phyloP scores from a whole-genome alignment of 2,329 filamentous ascomycete genomes.

The Beauveria caledonica region DNA sequence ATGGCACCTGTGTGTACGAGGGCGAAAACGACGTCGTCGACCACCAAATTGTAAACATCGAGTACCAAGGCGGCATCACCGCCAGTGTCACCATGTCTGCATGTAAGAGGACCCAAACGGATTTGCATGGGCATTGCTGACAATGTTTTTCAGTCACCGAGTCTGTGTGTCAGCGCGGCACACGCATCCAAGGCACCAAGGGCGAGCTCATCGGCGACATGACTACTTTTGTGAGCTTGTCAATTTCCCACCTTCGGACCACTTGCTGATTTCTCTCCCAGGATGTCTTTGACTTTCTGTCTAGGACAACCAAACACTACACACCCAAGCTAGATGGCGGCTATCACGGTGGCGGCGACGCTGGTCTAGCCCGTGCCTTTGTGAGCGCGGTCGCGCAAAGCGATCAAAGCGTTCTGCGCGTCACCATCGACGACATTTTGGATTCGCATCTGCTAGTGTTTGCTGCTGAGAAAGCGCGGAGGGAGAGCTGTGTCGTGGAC shows the following conservation, averaged over 20 bases:
- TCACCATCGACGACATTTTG: constrained; percentile 13
- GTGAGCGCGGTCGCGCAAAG: constrained; percentile 10
- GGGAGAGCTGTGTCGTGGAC: constrained; percentile 14
- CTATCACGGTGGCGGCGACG: constrained; percentile 14
- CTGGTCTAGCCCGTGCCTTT: constrained; percentile 13
- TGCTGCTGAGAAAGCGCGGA: constrained; percentile 13
- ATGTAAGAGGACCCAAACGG: constrained; percentile 2
- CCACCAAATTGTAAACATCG: constrained; percentile 15
- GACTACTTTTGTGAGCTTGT: constrained; percentile 13
- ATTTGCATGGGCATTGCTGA: background rate
- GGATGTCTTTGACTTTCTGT: constrained; percentile 14
- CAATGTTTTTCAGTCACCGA: constrained; percentile 10
- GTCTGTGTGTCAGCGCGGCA: constrained; percentile 13
- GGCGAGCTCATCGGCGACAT: constrained; percentile 15
- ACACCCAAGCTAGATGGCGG: constrained; percentile 13
- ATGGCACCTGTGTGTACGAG: constrained; percentile 14
- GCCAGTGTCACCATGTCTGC: constrained; percentile 15
- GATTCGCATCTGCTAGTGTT: constrained; percentile 14
- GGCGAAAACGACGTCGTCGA: constrained; percentile 15
- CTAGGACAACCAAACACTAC: constrained; percentile 10
- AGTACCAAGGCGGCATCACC: constrained; percentile 13
- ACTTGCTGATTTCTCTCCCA: background rate
- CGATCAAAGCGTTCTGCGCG: constrained; percentile 9
- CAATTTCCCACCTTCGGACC: no score
- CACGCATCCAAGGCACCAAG: constrained; percentile 15